These are phyloP conservation scores for Wickerhamomyces ciferrii DNA, from an alignment of 805 yeast species.

Conservation along the genomic window DNA sequence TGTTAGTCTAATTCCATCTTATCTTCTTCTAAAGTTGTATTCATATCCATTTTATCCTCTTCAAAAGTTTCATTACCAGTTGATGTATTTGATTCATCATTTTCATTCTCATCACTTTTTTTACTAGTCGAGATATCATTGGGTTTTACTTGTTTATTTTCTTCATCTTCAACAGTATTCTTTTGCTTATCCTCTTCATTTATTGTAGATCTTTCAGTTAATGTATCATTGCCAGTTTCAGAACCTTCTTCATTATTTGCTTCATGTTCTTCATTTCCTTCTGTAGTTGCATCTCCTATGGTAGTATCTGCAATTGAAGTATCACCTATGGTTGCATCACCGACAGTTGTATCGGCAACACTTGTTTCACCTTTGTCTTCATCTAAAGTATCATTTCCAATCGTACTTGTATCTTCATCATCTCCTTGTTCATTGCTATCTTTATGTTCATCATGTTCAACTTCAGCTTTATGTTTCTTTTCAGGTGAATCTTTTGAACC, in stretches of 20 bases:
- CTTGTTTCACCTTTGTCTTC: constrained; percentile 9
- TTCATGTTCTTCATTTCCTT: constrained; percentile 4
- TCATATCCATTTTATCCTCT: constrained; percentile 2
- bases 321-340: constrained; percentile 15
- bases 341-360: constrained; percentile 5
- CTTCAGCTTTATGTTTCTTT: constrained; percentile 12
- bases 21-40: not conserved
- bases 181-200: too few relatives aligned
- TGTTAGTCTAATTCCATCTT: constrained; percentile 1
- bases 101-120: too few relatives aligned
- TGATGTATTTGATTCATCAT: constrained; percentile 2
- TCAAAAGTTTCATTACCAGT: constrained; percentile 1
- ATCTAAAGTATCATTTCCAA: constrained; percentile 23
- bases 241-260: constrained; percentile 2
- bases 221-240: constrained; percentile 3
- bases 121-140: constrained; percentile 8
- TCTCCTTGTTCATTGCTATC: not conserved
- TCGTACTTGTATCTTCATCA: constrained; percentile 17
- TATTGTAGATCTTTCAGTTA: not conserved
- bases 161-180: too few relatives aligned
- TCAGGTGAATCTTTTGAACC: constrained; percentile 13
- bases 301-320: constrained; percentile 11
- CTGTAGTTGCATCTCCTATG: constrained; percentile 7
- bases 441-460: not conserved
- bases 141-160: not conserved